Evolutionary conservation across 2,329 filamentous ascomycete genomes (phyloP).

Genomic region (Penicillium sp.): DNA sequence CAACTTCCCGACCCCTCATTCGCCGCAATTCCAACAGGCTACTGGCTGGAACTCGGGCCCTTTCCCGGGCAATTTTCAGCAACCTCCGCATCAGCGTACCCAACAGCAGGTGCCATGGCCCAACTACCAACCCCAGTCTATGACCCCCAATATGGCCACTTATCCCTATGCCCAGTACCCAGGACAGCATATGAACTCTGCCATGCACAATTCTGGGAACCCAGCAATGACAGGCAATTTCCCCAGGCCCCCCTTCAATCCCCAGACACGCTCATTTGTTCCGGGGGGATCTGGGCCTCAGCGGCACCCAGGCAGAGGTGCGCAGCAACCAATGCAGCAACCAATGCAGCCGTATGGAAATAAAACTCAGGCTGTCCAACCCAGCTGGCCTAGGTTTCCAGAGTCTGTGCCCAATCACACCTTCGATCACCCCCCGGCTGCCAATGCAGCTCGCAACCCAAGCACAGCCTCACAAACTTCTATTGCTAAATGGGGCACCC

Average conservation of each 20-base stretch:
- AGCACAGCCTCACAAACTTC: slow-evolving; percentile 43
- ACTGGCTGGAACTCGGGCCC: slow-evolving; percentile 42
- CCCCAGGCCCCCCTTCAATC: slow-evolving; percentile 87
- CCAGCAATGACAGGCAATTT: slow-evolving; percentile 86
- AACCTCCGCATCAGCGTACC: slow-evolving; percentile 45
- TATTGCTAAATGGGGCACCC: slow-evolving; percentile 58
- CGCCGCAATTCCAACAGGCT: slow-evolving; percentile 41
- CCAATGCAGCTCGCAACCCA: slow-evolving; percentile 29
- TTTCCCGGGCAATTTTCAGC: slow-evolving; percentile 42
- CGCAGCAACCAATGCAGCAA: slow-evolving; percentile 38
- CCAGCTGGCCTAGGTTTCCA: slow-evolving; percentile 39
- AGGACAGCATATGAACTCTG: slow-evolving; percentile 60
- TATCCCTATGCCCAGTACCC: slow-evolving; percentile 84
- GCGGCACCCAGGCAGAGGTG: slow-evolving; percentile 43
- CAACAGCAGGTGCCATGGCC: slow-evolving; percentile 49
- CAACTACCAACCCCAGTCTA: slow-evolving; percentile 43
- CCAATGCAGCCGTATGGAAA: slow-evolving; percentile 36
- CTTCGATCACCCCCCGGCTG: slow-evolving; percentile 29
- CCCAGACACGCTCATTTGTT: slow-evolving; percentile 90
- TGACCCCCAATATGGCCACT: slow-evolving; percentile 51
- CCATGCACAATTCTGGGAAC: slow-evolving; percentile 74
- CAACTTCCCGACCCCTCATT: slow-evolving; percentile 44
- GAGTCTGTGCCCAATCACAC: slow-evolving; percentile 31
- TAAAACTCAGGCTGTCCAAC: slow-evolving; percentile 29
- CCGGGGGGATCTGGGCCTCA: slow-evolving; percentile 60